Conservation (phyloP, 305 asterid genomes). For the Fraxinus albicans region DNA sequence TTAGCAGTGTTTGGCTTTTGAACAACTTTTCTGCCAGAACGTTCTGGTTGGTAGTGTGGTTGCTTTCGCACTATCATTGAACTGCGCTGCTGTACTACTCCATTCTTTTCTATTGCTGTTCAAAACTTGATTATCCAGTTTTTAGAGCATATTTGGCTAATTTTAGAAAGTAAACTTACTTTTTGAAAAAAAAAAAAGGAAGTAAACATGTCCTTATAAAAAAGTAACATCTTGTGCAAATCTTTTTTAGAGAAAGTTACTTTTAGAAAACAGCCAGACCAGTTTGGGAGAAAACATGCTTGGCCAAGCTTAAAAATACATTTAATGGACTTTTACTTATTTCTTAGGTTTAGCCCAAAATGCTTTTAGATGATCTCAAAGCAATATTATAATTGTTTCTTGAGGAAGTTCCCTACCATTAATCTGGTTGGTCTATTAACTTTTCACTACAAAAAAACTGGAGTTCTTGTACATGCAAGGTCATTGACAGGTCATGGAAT, state of each 20-base stretch:
- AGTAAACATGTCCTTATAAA: not conserved
- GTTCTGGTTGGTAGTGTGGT: constrained; percentile 2
- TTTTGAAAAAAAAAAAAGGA: not conserved
- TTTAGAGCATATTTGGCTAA: not conserved
- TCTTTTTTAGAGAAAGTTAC: not conserved
- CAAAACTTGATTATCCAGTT: not conserved
- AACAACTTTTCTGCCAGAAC: not conserved
- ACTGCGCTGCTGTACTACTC: not conserved
- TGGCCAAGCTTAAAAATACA: not conserved
- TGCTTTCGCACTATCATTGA: not conserved
- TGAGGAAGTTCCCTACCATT: not conserved
- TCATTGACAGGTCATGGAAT: not conserved
- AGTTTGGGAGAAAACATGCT: not conserved
- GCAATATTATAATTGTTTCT: not conserved
- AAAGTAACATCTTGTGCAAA: not conserved
- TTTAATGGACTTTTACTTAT: not conserved
- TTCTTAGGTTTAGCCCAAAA: not conserved
- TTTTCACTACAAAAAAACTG: constrained; percentile 1
- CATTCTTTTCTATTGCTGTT: not conserved
- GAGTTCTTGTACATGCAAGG: not conserved
- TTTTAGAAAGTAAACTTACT: not conserved
- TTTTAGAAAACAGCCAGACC: not conserved
- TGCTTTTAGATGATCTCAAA: not conserved
- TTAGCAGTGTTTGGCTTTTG: constrained; percentile 12
- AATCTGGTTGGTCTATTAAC: constrained; percentile 5